These are phyloP conservation scores for Plasmodium cynomolgi DNA, from an alignment of 169 alveolate genomes.

Conservation along the genomic window DNA sequence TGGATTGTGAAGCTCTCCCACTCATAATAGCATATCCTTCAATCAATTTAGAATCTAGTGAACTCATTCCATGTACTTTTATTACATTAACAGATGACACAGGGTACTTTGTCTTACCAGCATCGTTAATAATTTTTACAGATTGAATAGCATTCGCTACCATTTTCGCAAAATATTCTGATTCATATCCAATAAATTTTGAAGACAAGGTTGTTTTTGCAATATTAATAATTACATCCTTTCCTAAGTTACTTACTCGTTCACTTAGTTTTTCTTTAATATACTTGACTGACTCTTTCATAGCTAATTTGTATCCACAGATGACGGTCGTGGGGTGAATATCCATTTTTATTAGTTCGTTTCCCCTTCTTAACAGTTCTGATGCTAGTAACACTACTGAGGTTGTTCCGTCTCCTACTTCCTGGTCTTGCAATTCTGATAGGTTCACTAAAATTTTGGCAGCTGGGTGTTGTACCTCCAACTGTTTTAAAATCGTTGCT, in stretches of 20 bases:
- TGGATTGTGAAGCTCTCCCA: constrained; percentile 96
- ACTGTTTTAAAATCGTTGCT: constrained; percentile 97
- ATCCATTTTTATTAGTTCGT: constrained; percentile 95
- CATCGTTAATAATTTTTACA: constrained; percentile 88
- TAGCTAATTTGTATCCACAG: constrained; percentile 95
- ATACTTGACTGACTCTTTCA: constrained; percentile 95
- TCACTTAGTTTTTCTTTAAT: constrained; percentile 93
- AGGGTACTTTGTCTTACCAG: constrained; percentile 95
- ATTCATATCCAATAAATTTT: constrained; percentile 95
- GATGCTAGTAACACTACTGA: constrained; percentile 99
- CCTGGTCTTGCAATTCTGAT: constrained; percentile 97
- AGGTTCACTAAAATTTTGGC: constrained; percentile 97
- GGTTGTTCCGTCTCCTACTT: constrained; percentile 99
- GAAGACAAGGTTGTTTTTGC: constrained; percentile 97
- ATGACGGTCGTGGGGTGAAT: constrained; percentile 99
- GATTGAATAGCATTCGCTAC: constrained; percentile 95
- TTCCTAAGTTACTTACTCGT: constrained; percentile 88
- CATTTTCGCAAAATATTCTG: constrained; percentile 94
- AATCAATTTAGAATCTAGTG: constrained; percentile 91
- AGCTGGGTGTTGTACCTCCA: constrained; percentile 99
- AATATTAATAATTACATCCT: constrained; percentile 91
- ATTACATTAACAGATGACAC: constrained; percentile 95
- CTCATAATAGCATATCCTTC: constrained; percentile 95
- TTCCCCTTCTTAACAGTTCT: constrained; percentile 97
- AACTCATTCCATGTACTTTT: constrained; percentile 96